These are phyloP conservation scores for Chaetomiaceae sp. DNA, from an alignment of 2,329 filamentous ascomycete genomes.

Conservation along the genomic window DNA sequence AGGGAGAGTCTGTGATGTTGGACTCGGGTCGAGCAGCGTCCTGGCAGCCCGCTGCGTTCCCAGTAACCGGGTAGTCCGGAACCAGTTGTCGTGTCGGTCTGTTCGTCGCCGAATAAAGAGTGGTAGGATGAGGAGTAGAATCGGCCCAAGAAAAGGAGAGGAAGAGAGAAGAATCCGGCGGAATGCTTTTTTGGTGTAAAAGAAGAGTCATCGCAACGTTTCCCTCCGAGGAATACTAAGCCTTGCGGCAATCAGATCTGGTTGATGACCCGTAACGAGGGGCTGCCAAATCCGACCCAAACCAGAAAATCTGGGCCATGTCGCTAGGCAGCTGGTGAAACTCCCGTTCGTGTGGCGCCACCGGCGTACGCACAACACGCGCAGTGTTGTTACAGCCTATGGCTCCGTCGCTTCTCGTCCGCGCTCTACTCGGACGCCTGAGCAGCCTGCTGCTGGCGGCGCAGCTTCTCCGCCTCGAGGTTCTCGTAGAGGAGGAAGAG, in stretches of 20 bases:
- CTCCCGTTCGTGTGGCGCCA: conserved; percentile 20
- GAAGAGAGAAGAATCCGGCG: conserved; percentile 28
- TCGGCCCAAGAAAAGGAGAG: conserved; percentile 29
- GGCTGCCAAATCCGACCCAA: conserved; percentile 50
- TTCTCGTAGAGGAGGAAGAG: conserved; percentile 98
- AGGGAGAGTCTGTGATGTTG: conserved; percentile 8
- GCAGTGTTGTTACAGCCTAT: conserved; percentile 27
- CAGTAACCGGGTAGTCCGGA: not conserved
- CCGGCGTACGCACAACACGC: conserved; percentile 20
- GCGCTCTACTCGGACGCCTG: conserved; percentile 47
- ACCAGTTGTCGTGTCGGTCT: not conserved
- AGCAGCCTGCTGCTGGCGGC: conserved; percentile 69
- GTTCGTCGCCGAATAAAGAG: conserved; percentile 21
- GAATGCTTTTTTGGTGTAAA: conserved; percentile 34
- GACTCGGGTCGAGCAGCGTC: not conserved
- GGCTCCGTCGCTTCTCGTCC: conserved; percentile 22
- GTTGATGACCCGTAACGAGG: conserved; percentile 41
- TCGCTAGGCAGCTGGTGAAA: conserved; percentile 21
- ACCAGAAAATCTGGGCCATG: conserved; percentile 36
- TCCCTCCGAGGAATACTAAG: conserved; percentile 48
- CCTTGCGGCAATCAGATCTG: conserved; percentile 63
- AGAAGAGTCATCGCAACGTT: conserved; percentile 39
- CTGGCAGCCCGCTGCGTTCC: not conserved
- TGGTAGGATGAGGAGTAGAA: conserved; percentile 34
- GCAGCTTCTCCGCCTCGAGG: conserved; percentile 97